Base-by-base conservation (phyloP, 78 protist genomes). In the Diacronema lutheri region DNA sequence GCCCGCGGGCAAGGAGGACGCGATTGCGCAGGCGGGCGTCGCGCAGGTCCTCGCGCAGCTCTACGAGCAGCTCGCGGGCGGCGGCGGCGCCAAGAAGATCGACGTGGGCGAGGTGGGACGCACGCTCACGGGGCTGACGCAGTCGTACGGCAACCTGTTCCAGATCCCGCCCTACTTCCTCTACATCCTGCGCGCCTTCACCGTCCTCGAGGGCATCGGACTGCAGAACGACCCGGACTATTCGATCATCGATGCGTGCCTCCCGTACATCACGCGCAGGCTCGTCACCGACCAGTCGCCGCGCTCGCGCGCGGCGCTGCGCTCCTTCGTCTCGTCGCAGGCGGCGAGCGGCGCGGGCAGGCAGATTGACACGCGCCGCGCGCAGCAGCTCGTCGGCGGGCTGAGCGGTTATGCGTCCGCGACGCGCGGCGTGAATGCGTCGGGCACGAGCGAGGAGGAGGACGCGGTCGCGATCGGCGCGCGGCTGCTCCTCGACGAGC, bases 41-140 rank as follows among this genome's bases (percentile, higher is more conserved):
- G 79, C 21, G n/a, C 58, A 71, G 55, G 3, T n/a, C 21, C 61
- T 81, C 44, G 40, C 78, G 19, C 3, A 11, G 61, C 33, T 25
- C 38, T 81, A 81, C 86, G 23, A 77, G 56, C 37, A 25, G 35
- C 14, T 69, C 31, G 50, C 37, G 37, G 46, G n/a, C 14, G 86
- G 86, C 31, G 86, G 86, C 33, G 86, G 86, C 31, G 76, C 78
- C 12, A 46, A 65, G 10, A 81, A 81, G 40, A 44, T 81, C 86
- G 86, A 81, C 64, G 78, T 81, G 56, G 38, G 38, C 64, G 60
- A 16, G 62, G 83, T 57, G 55, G 10, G 25, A 20, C 31, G 65
- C 44, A 35, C n/a, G 69, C 83, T 77, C 35, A 64, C 56, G 69
- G 58, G 56, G 26, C 68, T 77, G 37, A 57, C 68, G 21, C 31